These are phyloP conservation scores for Adenanthera pavonina DNA, from an alignment of 306 rosid genomes.

Conservation along the genomic window DNA sequence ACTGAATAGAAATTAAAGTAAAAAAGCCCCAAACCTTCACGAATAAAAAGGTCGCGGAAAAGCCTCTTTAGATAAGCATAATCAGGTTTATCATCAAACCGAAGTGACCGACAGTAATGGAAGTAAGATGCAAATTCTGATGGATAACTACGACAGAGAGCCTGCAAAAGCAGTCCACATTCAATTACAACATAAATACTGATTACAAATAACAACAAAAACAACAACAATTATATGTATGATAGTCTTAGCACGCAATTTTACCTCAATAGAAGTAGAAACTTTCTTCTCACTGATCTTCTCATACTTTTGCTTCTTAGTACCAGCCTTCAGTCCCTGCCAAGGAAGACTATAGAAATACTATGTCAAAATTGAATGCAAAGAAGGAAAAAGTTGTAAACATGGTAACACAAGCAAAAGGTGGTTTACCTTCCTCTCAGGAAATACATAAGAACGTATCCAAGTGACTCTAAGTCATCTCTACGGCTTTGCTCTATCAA, in stretches of 20 bases:
- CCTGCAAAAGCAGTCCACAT: conserved; percentile 57
- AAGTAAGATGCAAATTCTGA: conserved; percentile 92
- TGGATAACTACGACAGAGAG: conserved; percentile 89
- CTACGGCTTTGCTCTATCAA: conserved; percentile 93
- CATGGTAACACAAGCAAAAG: conserved; percentile 22
- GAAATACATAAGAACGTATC: conserved; percentile 91
- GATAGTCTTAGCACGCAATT: conserved; percentile 18
- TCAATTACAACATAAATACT: conserved; percentile 15
- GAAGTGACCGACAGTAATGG: conserved; percentile 92
- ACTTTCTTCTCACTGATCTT: conserved; percentile 97
- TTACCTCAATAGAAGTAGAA: conserved; percentile 91
- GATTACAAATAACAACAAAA: background rate
- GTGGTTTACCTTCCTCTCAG: conserved; percentile 84
- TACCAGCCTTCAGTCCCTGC: conserved; percentile 99
- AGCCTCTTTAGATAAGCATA: conserved; percentile 95
- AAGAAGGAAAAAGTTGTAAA: conserved; percentile 17
- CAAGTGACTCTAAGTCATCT: conserved; percentile 98
- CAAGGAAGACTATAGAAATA: conserved; percentile 82
- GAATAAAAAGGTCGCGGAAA: conserved; percentile 92
- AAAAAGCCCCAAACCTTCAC: conserved; percentile 71
- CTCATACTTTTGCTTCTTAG: conserved; percentile 94
- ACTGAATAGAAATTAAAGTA: conserved; percentile 11
- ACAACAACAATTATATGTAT: conserved; percentile 1
- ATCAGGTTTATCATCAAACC: conserved; percentile 97
- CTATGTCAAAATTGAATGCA: conserved; percentile 40